Percentiles rank a stretch among this genome's conserved stretches.
phyloP scores from a whole-genome alignment of 2,329 filamentous ascomycete species.

The Sporothrix inflata region DNA sequence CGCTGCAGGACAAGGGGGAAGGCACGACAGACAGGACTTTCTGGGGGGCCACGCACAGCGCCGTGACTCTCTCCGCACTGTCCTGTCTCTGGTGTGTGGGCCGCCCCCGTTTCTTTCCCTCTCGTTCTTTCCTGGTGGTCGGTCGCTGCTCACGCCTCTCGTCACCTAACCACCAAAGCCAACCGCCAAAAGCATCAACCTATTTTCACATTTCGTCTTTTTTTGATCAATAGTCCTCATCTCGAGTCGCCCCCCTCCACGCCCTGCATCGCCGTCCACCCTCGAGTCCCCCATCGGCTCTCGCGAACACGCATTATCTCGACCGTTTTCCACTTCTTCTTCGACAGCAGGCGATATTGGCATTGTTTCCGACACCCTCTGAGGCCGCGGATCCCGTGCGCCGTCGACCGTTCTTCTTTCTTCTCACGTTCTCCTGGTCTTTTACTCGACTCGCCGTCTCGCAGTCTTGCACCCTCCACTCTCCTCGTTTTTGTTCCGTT shows the following conservation, averaged over 20 bases:
- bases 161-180: not conserved
- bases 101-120: not conserved
- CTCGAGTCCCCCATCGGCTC: slow-evolving; percentile 10
- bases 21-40: not conserved
- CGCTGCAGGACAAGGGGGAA: slow-evolving; percentile 3
- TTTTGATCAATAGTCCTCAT: not conserved
- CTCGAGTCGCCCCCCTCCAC: not conserved
- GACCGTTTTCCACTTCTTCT: slow-evolving; percentile 20
- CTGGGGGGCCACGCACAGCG: not conserved
- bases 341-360: slow-evolving; percentile 15
- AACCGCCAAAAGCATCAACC: slow-evolving; percentile 17
- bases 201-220: slow-evolving; percentile 5
- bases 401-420: slow-evolving; percentile 22
- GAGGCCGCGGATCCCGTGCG: slow-evolving; percentile 31
- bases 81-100: not conserved
- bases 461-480: not conserved
- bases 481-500: not conserved
- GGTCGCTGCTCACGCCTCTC: not conserved
- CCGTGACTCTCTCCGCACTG: not conserved
- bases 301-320: slow-evolving; percentile 19
- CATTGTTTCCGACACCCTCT: slow-evolving; percentile 25
- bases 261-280: not conserved
- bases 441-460: not conserved
- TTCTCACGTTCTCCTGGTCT: not conserved
- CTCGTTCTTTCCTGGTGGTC: not conserved